Evolutionary conservation across 306 rosid species (phyloP), one percentile per base, ranked within the genome.

Genomic region (Pachyrhizus erosus): DNA sequence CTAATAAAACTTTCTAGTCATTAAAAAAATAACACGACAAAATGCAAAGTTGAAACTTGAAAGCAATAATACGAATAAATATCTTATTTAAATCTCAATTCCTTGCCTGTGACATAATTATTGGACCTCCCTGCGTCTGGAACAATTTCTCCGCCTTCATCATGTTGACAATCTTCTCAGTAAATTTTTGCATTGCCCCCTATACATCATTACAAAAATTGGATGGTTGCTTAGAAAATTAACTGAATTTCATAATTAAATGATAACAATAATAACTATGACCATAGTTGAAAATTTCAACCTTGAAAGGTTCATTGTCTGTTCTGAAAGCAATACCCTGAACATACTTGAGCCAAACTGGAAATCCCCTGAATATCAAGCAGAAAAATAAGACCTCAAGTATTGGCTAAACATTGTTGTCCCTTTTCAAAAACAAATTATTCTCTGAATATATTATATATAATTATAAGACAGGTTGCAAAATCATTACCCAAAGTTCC

Each of bases 261-360:
- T 5, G 8, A 17, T 48, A 51, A 49, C 5, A 79, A 55, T 49
- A 49, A 43, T 54, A 14, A 78, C 7, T 12, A 27, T 37, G 52
- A 66, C 9, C 15, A 20, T 46, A 60, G 70, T 37, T 52, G 49
- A 64, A 80, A 66, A 23, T 24, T 64, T 70, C 9, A 61, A 93
- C 99, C 97, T 93, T 92, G 83, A 96, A 96, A 85, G 99, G 98
- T 33, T 78, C 92, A 42, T 96, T 96, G 82, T 96, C 93, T 17
- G 98, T 96, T 90, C 99, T 92, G 81, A 96, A 96, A 61, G 80
- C 84, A 34, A 96, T 92, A 40, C 93, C 98, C 0, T 94, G 97
- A 45, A 96, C 90, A 86, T 86, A 96, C 82, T 96, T 96, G 15
- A 96, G 91, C 99, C 99, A 96, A 79, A 96, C 93, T 73, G 99